Base-by-base conservation (phyloP, 148 eudicot genomes). In the Vaccinium vitisidaea region DNA sequence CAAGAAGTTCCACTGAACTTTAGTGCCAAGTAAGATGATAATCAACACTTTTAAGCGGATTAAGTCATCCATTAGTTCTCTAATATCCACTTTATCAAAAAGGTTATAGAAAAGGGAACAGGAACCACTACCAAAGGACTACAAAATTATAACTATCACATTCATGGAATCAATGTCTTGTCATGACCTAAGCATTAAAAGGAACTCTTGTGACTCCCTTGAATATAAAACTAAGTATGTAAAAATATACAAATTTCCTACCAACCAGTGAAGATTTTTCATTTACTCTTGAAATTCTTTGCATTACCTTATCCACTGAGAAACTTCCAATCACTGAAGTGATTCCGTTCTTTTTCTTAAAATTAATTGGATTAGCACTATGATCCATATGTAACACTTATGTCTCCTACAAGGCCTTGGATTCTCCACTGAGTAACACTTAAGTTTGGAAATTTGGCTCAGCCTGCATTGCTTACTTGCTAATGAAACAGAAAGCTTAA, bases 321-420 rank as follows among this genome's bases (percentile, higher is more conserved):
- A 21, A 76, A 46, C 13, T 76, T 49, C 27, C 56, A 21, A 0
- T 21, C 53, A 12, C 6, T 63, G 10, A 48, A 49, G 12, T 49
- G 14, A 23, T 21, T 76, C 3, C 54, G 49, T 48, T 76, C 79
- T 43, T 8, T 74, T 12, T 48, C 25, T 25, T 13, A 48, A 2
- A 76, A 49, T 76, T 76, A n/a, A 76, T 32, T 23, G 56, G 58
- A 11, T 76, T 76, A n/a, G 56, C 2, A 18, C 55, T 23, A 49
- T 13, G 56, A 49, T 76, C 32, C 3, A 12, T 76, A n/a, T 7
- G 27, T 19, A n/a, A 49, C 58, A 49, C 36, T 48, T 39, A n/a
- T 75, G 48, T 46, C 55, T 75, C 46, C 78, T 75, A 9, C 25
- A 48, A 75, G 79, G 78, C 52, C 78, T 21, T 75, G n/a, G 79